Evolutionary conservation across 306 rosid species (phyloP).

Genomic region (Betula pendula): DNA sequence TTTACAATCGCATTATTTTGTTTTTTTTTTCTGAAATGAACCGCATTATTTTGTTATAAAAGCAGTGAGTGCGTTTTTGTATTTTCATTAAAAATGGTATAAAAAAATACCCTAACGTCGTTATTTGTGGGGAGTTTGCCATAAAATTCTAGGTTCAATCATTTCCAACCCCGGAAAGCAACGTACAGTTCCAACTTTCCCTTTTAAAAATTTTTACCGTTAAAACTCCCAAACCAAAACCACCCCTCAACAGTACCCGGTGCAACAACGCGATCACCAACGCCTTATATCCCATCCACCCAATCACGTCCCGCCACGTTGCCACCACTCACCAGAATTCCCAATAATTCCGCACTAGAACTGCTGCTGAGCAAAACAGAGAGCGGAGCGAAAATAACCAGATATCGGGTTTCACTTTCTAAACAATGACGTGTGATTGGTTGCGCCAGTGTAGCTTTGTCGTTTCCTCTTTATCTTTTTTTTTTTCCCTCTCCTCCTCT

Average conservation of each 20-base stretch:
- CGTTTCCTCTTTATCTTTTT: conserved; percentile 2
- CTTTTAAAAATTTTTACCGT: neutral
- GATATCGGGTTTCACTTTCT: neutral
- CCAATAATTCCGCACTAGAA: neutral
- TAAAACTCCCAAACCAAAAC: neutral
- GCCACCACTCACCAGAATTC: neutral
- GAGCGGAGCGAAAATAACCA: neutral
- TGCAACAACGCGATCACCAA: neutral
- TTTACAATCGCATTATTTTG: too few relatives aligned
- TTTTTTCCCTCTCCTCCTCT: neutral
- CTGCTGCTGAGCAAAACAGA: neutral
- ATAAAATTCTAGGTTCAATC: too few relatives aligned
- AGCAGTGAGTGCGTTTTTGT: too few relatives aligned
- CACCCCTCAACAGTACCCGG: neutral
- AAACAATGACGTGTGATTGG: conserved; percentile 17
- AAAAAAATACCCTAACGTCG: too few relatives aligned
- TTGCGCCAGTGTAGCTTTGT: neutral
- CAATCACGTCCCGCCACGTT: conserved; percentile 18
- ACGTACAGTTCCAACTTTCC: neutral
- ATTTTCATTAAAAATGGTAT: too few relatives aligned
- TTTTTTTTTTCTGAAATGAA: too few relatives aligned
- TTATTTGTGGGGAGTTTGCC: too few relatives aligned
- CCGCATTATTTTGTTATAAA: too few relatives aligned
- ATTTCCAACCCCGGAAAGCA: neutral
- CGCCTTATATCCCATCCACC: neutral